These are phyloP conservation scores for Termitomyces heimii DNA, from an alignment of 768 basidiomycete genomes.

Conservation along the genomic window DNA sequence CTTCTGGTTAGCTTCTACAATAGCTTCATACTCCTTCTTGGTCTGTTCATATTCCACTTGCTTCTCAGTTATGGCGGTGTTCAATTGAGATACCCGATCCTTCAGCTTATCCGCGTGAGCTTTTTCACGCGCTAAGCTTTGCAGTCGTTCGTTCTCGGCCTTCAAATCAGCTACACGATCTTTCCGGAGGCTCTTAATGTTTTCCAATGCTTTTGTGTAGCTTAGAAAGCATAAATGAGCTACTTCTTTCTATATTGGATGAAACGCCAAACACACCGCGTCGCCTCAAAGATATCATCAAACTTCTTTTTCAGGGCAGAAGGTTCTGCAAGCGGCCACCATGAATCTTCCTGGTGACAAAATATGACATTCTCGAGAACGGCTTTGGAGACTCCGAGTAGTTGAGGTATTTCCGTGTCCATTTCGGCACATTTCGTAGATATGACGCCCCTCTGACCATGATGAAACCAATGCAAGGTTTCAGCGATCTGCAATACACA, in stretches of 20 bases:
- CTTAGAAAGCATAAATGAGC: conserved; percentile 30
- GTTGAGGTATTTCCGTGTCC: conserved; percentile 87
- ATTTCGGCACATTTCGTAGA: conserved; percentile 98
- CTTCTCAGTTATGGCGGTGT: conserved; percentile 56
- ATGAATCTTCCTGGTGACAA: conserved; percentile 98
- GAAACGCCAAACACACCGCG: conserved; percentile 47
- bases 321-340: conserved; percentile 95
- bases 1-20: conserved; percentile 63
- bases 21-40: conserved; percentile 55
- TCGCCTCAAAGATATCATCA: conserved; percentile 99
- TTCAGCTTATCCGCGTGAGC: conserved; percentile 81
- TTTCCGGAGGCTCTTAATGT: conserved; percentile 86
- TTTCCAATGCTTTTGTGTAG: conserved; percentile 94
- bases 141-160: conserved; percentile 83
- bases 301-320: conserved; percentile 95
- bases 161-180: conserved; percentile 89
- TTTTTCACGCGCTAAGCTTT: conserved; percentile 76
- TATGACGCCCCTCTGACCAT: conserved; percentile 68
- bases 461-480: background rate
- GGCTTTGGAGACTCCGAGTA: conserved; percentile 95
- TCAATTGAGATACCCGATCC: conserved; percentile 56
- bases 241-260: background rate
- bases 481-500: conserved; percentile 24
- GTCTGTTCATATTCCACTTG: conserved; percentile 70
- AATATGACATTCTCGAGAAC: conserved; percentile 99